phyloP scores from a whole-genome alignment of 2,329 filamentous ascomycete species.

The Talaromyces pinophilus region DNA sequence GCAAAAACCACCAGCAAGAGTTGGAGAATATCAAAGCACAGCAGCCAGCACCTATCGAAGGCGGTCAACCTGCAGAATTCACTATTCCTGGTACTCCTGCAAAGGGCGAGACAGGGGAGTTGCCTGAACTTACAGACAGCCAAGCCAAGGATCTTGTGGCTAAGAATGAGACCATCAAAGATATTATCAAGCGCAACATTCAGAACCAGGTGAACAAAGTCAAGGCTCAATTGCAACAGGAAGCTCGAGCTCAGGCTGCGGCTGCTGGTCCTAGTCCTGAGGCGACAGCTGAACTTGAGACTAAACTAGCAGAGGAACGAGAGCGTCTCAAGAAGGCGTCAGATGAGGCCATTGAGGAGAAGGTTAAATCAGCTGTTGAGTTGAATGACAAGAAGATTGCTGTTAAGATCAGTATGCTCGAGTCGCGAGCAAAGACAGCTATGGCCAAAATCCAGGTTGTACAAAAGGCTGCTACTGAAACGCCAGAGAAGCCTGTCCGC shows the following conservation, averaged over 20 bases:
- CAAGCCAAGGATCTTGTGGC: conserved; percentile 54
- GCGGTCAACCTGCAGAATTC: conserved; percentile 35
- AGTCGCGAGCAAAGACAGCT: conserved; percentile 65
- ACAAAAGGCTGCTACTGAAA: conserved; percentile 78
- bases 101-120: conserved; percentile 35
- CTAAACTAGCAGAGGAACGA: conserved; percentile 43
- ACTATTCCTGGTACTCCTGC: conserved; percentile 30
- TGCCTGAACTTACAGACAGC: conserved; percentile 49
- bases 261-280: conserved; percentile 35
- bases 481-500: conserved; percentile 75
- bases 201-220: conserved; percentile 48
- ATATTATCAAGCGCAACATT: conserved; percentile 60
- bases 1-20: conserved; percentile 52
- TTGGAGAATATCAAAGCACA: conserved; percentile 51
- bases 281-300: conserved; percentile 41
- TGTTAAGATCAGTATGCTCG: conserved; percentile 75
- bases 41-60: conserved; percentile 28
- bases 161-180: conserved; percentile 52
- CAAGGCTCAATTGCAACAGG: conserved; percentile 40
- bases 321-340: conserved; percentile 48
- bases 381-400: conserved; percentile 74
- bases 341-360: conserved; percentile 60
- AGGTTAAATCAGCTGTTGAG: conserved; percentile 62
- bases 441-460: conserved; percentile 76
- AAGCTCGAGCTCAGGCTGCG: conserved; percentile 33